Conservation (phyloP, 805 yeast species). For the Candida qinlingensis region DNA sequence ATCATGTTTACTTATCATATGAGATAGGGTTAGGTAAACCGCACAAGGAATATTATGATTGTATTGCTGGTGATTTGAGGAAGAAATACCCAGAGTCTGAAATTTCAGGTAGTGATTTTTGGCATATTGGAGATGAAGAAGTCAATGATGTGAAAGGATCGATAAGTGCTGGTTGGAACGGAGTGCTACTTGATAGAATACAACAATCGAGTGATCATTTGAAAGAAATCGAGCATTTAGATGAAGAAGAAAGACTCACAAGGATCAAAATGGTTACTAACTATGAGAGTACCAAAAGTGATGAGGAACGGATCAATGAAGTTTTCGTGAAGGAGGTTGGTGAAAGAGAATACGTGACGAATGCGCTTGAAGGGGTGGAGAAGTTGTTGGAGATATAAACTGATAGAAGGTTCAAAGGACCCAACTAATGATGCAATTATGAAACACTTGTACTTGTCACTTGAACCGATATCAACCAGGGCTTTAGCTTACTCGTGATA, state of each 20-base stretch:
- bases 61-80: conserved; percentile 27
- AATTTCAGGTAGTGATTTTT: conserved; percentile 26
- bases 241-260: conserved; percentile 10
- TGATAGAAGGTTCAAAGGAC: too few relatives aligned
- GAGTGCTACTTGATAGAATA: conserved; percentile 47
- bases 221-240: conserved; percentile 4
- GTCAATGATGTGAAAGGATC: conserved; percentile 51
- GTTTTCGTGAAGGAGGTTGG: not conserved
- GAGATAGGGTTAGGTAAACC: conserved; percentile 55
- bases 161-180: conserved; percentile 55
- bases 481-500: too few relatives aligned
- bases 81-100: conserved; percentile 18
- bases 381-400: not conserved
- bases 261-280: conserved; percentile 11
- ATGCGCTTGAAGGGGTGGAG: not conserved
- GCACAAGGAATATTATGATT: conserved; percentile 38
- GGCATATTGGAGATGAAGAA: conserved; percentile 69
- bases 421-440: too few relatives aligned
- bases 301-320: not conserved
- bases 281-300: not conserved
- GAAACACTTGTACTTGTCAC: too few relatives aligned
- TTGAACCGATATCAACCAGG: too few relatives aligned
- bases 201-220: conserved; percentile 25
- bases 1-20: conserved; percentile 47
- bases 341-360: not conserved